Base-by-base conservation (phyloP, 2,329 filamentous ascomycete genomes). In the Corinectria fuckeliana region DNA sequence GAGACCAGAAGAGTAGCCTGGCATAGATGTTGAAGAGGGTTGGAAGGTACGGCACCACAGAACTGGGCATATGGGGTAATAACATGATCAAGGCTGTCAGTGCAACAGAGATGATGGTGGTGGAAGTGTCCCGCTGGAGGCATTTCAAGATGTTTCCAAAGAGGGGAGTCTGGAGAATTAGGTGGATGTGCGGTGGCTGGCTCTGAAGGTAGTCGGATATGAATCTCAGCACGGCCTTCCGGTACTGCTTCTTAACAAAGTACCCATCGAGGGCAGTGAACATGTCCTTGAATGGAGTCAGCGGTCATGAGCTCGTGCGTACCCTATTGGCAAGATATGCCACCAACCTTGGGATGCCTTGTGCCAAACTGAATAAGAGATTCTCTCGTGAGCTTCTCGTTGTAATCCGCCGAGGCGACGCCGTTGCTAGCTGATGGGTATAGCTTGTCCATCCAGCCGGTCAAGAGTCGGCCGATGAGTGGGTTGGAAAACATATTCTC, bases 21-120 rank as follows among this genome's bases (percentile, higher is more conserved):
- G 89, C 90, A 73, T 95, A 95, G 51, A 95, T 88, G 61, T 93
- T 89, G 81, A 94, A 95, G 16, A 95, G 79, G 18, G 86, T 85
- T 26, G 91, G 88, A 5, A 95, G 80, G 70, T 89, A 84, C 1
- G 85, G 82, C 2, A 88, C 86, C 13, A 93, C 77, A 2, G 89
- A 88, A 66, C 85, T 88, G 1, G 91, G 91, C 74, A 94, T 91
- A 71, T 93, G 91, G 2, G 91, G 91, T 49, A 95, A 75, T 25
- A 94, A 86, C 91, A 95, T 95, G 64, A 91, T 89, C 58, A 95
- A 76, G 7, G 87, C 85, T 4, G 90, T 91, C 51, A 95, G 78
- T 1, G 91, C 90, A 41, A 92, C 79, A 1, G 91, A 91, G n/a
- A 94, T 82, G 3, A 90, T 86, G 1, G 89, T 88, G 0, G 90